phyloP scores from a whole-genome alignment of 805 yeast species.

The Candida railenensis region DNA sequence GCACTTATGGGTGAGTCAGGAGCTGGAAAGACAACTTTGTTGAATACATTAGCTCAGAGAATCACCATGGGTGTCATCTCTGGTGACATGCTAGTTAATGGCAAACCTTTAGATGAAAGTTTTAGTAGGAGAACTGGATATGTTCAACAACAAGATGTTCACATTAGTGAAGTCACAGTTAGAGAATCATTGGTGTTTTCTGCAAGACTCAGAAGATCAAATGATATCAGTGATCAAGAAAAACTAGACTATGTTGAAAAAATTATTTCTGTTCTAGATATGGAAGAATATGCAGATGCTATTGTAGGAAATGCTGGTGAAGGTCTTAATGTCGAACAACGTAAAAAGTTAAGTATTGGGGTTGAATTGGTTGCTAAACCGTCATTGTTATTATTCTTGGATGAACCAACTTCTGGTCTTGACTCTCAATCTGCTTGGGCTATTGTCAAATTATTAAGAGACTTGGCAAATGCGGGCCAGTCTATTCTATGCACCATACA shows the following conservation, averaged over 20 bases:
- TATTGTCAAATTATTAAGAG: constrained; percentile 63
- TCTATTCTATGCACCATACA: constrained; percentile 76
- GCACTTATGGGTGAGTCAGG: constrained; percentile 68
- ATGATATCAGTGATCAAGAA: constrained; percentile 37
- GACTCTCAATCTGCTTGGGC: constrained; percentile 74
- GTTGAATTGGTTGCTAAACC: constrained; percentile 74
- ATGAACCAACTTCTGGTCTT: constrained; percentile 74
- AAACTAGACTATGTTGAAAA: constrained; percentile 53
- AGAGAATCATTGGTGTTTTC: constrained; percentile 53
- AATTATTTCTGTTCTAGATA: constrained; percentile 48
- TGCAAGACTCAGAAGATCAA: constrained; percentile 48
- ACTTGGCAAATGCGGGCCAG: constrained; percentile 69
- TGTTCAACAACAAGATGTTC: constrained; percentile 62
- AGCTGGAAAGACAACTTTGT: constrained; percentile 59
- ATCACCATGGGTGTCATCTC: constrained; percentile 55
- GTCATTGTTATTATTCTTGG: constrained; percentile 57
- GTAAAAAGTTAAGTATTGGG: constrained; percentile 68
- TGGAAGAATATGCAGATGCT: constrained; percentile 55
- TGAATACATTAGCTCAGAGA: constrained; percentile 54
- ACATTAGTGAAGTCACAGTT: constrained; percentile 50
- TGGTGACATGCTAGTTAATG: constrained; percentile 60
- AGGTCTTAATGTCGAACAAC: constrained; percentile 61
- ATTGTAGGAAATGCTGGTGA: constrained; percentile 45
- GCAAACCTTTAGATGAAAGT: constrained; percentile 45
- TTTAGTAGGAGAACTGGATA: constrained; percentile 57